Evolutionary conservation across 148 eudicot genomes (phyloP).

Genomic region (Rhododendron molle): DNA sequence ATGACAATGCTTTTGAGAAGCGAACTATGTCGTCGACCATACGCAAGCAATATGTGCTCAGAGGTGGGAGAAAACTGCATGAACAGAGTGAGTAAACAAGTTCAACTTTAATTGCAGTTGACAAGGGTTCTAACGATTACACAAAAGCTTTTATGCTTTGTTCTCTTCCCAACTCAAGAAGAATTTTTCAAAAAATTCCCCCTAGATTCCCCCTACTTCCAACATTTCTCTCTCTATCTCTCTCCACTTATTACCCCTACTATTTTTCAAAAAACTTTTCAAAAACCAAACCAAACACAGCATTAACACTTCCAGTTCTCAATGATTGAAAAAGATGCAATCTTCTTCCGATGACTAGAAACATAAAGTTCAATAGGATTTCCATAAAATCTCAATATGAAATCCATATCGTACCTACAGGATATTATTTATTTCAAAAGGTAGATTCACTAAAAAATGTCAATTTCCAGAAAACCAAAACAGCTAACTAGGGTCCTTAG

Average conservation of each 20-base stretch:
- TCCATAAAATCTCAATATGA: background rate
- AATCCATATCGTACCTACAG: background rate
- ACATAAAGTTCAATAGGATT: background rate
- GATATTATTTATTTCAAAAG: background rate
- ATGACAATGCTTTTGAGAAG: constrained; percentile 32
- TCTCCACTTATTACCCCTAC: too few species aligned
- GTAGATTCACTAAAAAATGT: background rate
- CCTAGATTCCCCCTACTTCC: too few species aligned
- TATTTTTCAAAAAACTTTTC: too few species aligned
- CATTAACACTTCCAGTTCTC: background rate
- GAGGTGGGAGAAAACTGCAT: constrained; percentile 32
- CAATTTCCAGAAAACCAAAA: background rate
- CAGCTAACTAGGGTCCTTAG: background rate
- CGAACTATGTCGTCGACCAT: constrained; percentile 29
- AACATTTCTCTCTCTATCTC: too few species aligned
- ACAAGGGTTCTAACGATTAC: background rate
- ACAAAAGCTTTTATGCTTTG: background rate
- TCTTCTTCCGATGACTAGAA: background rate
- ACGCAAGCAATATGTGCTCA: constrained; percentile 31
- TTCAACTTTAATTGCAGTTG: background rate
- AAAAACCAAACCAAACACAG: too few species aligned
- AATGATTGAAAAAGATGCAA: background rate
- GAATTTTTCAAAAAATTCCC: too few species aligned
- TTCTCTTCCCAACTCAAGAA: too few species aligned
- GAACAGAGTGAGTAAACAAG: background rate